Percentiles rank a stretch among this genome's conserved stretches.
Conservation (phyloP, 2,329 filamentous ascomycete genomes). For the Neopestalotiopsis sp. region DNA sequence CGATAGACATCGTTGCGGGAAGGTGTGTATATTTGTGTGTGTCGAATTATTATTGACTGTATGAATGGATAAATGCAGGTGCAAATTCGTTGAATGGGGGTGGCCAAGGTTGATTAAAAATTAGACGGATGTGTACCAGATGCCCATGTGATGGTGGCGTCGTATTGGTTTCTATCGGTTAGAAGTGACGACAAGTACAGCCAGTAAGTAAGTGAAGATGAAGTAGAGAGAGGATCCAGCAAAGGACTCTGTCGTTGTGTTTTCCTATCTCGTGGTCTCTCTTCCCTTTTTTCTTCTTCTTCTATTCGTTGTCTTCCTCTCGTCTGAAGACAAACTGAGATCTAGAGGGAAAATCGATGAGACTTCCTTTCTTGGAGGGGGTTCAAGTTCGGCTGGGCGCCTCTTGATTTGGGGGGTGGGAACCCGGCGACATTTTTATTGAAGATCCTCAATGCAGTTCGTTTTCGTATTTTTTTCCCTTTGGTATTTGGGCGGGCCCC, state of each 20-base stretch:
- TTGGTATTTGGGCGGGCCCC: background rate
- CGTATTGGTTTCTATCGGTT: background rate
- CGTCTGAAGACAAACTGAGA: no score
- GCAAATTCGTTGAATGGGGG: background rate
- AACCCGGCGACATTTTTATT: constrained; percentile 3
- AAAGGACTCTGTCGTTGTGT: background rate
- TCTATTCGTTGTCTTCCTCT: background rate
- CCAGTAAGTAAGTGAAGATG: no score
- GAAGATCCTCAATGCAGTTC: constrained; percentile 8
- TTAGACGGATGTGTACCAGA: no score
- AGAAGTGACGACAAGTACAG: background rate
- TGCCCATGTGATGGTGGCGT: background rate
- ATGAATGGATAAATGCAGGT: background rate
- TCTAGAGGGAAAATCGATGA: no score
- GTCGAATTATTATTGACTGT: background rate
- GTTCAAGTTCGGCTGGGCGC: background rate
- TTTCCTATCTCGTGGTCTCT: background rate
- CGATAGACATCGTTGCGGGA: constrained; percentile 45
- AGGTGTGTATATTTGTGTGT: background rate
- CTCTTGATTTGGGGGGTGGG: background rate
- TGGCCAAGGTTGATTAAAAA: no score
- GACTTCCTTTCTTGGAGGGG: background rate
- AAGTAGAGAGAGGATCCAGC: constrained; percentile 11
- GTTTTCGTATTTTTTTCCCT: constrained; percentile 4
- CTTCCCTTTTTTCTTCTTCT: background rate